Evolutionary conservation across 768 basidiomycete genomes (phyloP).

Genomic region (Calocybe cyanea): DNA sequence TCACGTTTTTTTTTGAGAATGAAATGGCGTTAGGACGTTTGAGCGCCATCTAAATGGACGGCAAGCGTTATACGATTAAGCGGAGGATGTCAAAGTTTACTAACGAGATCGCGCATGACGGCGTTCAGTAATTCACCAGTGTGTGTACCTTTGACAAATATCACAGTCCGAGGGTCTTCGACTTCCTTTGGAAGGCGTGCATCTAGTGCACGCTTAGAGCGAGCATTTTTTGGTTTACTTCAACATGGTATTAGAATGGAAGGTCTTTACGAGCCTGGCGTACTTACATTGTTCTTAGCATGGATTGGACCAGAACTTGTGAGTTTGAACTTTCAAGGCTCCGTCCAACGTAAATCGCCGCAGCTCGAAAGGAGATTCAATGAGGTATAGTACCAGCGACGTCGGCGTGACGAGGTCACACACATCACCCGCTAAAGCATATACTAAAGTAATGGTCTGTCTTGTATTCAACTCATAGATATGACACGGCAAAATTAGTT

Average conservation of each 20-base stretch:
- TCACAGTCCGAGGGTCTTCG: constrained; percentile 80
- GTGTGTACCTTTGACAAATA: constrained; percentile 89
- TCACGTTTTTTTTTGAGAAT: constrained; percentile 90
- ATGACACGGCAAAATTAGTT: not conserved
- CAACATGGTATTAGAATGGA: not conserved
- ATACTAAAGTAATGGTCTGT: too few species aligned
- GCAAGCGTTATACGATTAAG: not conserved
- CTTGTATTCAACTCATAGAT: too few species aligned
- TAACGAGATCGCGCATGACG: constrained; percentile 87
- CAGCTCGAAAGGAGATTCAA: too few species aligned
- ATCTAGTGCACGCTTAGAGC: constrained; percentile 85
- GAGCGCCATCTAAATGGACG: constrained; percentile 72
- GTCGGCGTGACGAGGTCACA: too few species aligned
- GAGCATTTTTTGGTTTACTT: constrained; percentile 91
- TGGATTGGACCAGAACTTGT: too few species aligned
- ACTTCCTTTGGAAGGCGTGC: constrained; percentile 87
- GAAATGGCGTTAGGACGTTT: constrained; percentile 89
- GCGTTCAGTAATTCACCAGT: constrained; percentile 75
- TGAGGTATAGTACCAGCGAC: too few species aligned
- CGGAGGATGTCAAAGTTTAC: not conserved
- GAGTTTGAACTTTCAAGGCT: too few species aligned
- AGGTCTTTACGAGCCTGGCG: not conserved
- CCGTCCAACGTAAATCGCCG: too few species aligned
- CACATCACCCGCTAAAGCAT: too few species aligned
- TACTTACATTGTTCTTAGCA: constrained; percentile 13